Evolutionary conservation across 805 yeast species (phyloP), one percentile per base, ranked within the genome.

Genomic region (Sugiyamaella qingdaonensis): DNA sequence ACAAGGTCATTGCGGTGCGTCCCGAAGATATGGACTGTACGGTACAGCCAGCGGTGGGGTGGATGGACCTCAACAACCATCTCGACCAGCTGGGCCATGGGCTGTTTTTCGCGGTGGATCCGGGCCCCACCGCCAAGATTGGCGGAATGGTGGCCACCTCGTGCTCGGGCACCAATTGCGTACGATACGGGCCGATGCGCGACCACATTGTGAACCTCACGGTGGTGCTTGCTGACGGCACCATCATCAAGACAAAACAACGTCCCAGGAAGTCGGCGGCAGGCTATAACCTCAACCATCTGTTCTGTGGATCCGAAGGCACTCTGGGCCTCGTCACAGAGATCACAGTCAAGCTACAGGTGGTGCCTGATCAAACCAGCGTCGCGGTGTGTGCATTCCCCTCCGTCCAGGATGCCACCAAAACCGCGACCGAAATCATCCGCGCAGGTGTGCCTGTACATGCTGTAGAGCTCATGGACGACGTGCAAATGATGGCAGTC

Each of bases 121-220:
- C 82, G 0, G 91, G 91, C 45, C 90, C 92, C 19, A 89, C 89
- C 51, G 94, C 92, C 1, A 76, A 82, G 56, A 82, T 87, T 53
- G 87, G 88, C 37, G 95, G 95, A 3, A 84, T 85, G 81, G 80
- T 83, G 44, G 85, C 84, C 8, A 85, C 88, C 21, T 82, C 85
- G 32, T 86, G 92, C 54, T 85, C 91, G 0, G 95, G 95, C 5
- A 84, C 92, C 2, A 84, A 86, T 60, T 91, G 92, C 24, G 81
- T 83, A 24, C 68, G 88, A 48, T 86, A 85, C 60, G 95, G 95
- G 18, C 87, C 92, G 14, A 85, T 86, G 82, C 80, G 83, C 64
- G 90, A 86, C 65, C 82, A 85, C 64, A 81, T 85, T 1, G 66
- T 86, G 24, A 78, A 78, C 53, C 65, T 86, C 54, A 87, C 88